Conservation (phyloP, 257 asterid species). For the Nicotiana benthamiana region DNA sequence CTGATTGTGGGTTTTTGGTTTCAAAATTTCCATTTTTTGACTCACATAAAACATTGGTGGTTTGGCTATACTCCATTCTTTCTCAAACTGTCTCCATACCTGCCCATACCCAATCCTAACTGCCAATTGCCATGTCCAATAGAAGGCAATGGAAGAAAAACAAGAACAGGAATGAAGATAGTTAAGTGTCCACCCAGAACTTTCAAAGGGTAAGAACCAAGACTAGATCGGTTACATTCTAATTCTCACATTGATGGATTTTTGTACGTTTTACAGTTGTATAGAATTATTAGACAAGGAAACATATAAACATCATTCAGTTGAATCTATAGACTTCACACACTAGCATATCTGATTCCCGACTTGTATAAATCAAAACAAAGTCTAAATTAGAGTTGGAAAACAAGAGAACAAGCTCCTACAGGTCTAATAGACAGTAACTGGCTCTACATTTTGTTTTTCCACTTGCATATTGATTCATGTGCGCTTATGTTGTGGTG, state of each 20-base stretch:
- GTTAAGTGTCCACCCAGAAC: neutral
- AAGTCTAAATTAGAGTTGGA: neutral
- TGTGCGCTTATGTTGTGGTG: neutral
- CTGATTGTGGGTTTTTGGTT: neutral
- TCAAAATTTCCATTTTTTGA: neutral
- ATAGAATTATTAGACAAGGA: neutral
- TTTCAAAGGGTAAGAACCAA: neutral
- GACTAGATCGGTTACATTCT: neutral
- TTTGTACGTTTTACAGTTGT: neutral
- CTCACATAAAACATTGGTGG: neutral
- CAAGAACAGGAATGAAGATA: neutral
- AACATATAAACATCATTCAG: neutral
- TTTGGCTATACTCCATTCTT: neutral
- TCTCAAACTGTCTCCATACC: neutral
- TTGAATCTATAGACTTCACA: neutral
- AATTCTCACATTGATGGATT: neutral
- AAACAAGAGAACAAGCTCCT: neutral
- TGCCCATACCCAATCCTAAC: neutral
- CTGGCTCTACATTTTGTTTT: neutral
- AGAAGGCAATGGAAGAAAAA: neutral
- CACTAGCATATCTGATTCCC: neutral
- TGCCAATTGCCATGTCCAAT: neutral
- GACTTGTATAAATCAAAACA: neutral
- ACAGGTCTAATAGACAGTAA: neutral
- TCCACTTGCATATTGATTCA: neutral